Conservation (phyloP, 352 stramenopile genomes). For the Phytophthora podocarpi region DNA sequence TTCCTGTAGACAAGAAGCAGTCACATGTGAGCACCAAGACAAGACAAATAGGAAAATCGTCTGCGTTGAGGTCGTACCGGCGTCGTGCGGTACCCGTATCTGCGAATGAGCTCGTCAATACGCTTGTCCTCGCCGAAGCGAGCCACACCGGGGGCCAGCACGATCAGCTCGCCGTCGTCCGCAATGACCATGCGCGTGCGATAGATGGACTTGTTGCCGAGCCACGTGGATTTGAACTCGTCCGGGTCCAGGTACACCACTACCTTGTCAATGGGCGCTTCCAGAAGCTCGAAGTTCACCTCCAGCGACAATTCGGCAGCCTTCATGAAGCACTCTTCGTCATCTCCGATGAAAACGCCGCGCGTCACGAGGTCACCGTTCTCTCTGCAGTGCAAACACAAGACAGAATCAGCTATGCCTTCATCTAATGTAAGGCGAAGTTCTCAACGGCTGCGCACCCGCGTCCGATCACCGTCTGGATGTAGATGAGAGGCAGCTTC, state of each 20-base stretch:
- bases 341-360: constrained; percentile 96
- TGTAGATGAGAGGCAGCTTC: constrained; percentile 94
- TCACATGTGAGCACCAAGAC: constrained; percentile 1
- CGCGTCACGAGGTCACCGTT: constrained; percentile 76
- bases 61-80: constrained; percentile 53
- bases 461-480: constrained; percentile 95
- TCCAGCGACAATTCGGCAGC: constrained; percentile 94
- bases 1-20: constrained; percentile 48
- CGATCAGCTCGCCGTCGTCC: constrained; percentile 94
- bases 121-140: constrained; percentile 95
- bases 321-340: constrained; percentile 95
- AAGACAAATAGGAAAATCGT: neutral
- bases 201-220: constrained; percentile 99
- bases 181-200: constrained; percentile 97
- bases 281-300: constrained; percentile 97
- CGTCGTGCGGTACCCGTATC: constrained; percentile 97
- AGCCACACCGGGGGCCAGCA: constrained; percentile 94
- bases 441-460: constrained; percentile 32
- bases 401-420: constrained; percentile 5
- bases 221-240: constrained; percentile 98
- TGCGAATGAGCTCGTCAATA: constrained; percentile 96
- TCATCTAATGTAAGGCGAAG: neutral
- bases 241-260: constrained; percentile 96
- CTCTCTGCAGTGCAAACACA: constrained; percentile 29
- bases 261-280: constrained; percentile 91